Evolutionary conservation across 306 rosid species (phyloP).

Genomic region (Cercis canadensis): DNA sequence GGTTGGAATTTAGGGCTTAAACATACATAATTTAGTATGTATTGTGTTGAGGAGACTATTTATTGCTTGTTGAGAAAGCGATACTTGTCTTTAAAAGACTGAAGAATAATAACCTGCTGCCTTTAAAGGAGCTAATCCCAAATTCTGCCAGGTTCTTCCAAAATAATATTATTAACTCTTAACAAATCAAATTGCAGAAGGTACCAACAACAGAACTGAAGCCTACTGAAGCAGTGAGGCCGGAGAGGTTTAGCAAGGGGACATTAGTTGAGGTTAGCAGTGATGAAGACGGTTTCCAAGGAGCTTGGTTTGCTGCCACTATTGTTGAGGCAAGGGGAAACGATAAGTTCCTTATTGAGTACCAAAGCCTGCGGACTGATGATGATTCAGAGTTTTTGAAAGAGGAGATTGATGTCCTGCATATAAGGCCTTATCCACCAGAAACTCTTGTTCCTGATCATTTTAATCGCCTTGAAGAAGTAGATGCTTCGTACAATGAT

Average conservation of each 20-base stretch:
- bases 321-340: conserved; percentile 42
- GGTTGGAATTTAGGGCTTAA: background rate
- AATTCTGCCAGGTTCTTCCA: background rate
- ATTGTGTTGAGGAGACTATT: background rate
- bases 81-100: background rate
- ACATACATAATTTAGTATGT: background rate
- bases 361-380: conserved; percentile 52
- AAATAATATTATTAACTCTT: conserved; percentile 17
- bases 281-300: conserved; percentile 76
- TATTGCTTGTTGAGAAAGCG: conserved; percentile 8
- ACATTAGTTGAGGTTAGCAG: conserved; percentile 62
- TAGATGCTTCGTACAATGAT: conserved; percentile 66
- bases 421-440: conserved; percentile 70
- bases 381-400: conserved; percentile 46
- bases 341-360: conserved; percentile 48
- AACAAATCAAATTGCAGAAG: conserved; percentile 29
- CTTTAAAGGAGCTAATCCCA: too few relatives aligned
- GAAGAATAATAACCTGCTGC: too few relatives aligned
- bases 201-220: conserved; percentile 17
- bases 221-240: conserved; percentile 20
- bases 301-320: conserved; percentile 74
- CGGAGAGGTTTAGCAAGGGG: conserved; percentile 42
- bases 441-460: conserved; percentile 28
- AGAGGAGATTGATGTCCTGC: conserved; percentile 54
- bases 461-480: conserved; percentile 51